Conservation (phyloP, 2,329 filamentous ascomycete genomes). For the Microdochium nivale region DNA sequence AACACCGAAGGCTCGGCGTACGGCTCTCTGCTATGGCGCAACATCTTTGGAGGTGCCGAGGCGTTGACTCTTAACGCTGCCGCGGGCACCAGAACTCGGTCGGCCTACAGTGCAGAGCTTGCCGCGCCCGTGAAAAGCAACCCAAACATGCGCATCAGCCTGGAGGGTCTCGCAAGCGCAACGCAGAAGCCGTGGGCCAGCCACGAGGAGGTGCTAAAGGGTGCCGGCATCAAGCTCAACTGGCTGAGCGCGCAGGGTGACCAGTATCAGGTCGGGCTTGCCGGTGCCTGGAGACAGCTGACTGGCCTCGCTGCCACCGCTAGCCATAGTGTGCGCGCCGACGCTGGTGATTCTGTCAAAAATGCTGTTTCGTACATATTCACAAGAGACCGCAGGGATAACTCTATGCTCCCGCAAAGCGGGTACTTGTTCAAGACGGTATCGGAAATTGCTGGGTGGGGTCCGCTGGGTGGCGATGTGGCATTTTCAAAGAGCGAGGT, state of each 20-base stretch:
- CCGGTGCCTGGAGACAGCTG: conserved; percentile 77
- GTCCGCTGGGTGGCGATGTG: conserved; percentile 77
- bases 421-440: conserved; percentile 75
- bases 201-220: conserved; percentile 82
- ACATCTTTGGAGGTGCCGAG: conserved; percentile 91
- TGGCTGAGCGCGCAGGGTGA: conserved; percentile 61
- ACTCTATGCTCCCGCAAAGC: conserved; percentile 71
- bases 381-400: conserved; percentile 71
- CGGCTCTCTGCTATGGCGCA: conserved; percentile 77
- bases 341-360: conserved; percentile 88
- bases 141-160: conserved; percentile 68
- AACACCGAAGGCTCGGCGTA: conserved; percentile 93
- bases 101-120: conserved; percentile 81
- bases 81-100: conserved; percentile 80
- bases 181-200: conserved; percentile 89
- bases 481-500: conserved; percentile 91
- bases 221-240: conserved; percentile 65
- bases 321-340: conserved; percentile 70
- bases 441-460: conserved; percentile 80
- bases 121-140: conserved; percentile 77
- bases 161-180: conserved; percentile 75
- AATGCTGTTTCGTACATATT: conserved; percentile 78
- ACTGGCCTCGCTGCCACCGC: conserved; percentile 70
- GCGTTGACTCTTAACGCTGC: conserved; percentile 80
- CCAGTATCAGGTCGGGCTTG: conserved; percentile 72